A percentile compares a stretch with the other conserved stretches of the same genome.
Evolutionary conservation across 768 basidiomycete genomes (phyloP).

Genomic region (Auriscalpium vulgare): DNA sequence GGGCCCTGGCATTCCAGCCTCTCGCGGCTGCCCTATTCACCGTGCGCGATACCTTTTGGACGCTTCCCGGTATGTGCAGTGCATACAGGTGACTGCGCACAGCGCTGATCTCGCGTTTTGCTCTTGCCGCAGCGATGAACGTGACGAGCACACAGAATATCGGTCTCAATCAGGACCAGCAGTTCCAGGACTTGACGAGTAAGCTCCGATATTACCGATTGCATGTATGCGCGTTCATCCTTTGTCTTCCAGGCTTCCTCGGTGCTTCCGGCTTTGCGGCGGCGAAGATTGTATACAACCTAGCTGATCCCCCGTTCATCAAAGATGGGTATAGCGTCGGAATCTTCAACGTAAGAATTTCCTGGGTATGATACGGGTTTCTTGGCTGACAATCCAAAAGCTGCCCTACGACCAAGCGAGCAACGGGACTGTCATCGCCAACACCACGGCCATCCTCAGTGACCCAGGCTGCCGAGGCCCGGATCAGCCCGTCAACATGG

Average conservation of each 20-base stretch:
- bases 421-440: slow-evolving; percentile 42
- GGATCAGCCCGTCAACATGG: slow-evolving; percentile 31
- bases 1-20: slow-evolving; percentile 43
- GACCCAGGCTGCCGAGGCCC: slow-evolving; percentile 35
- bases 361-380: not conserved
- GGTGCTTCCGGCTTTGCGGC: slow-evolving; percentile 49
- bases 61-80: slow-evolving; percentile 30
- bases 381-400: slow-evolving; percentile 17
- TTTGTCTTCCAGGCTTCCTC: slow-evolving; percentile 32
- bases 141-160: slow-evolving; percentile 31
- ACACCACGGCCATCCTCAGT: slow-evolving; percentile 41
- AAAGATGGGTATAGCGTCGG: slow-evolving; percentile 37
- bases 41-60: slow-evolving; percentile 37
- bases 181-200: slow-evolving; percentile 44
- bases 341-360: slow-evolving; percentile 32
- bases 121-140: slow-evolving; percentile 24
- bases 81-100: not conserved
- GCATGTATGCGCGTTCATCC: not conserved
- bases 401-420: slow-evolving; percentile 26
- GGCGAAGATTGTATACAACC: slow-evolving; percentile 38
- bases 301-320: slow-evolving; percentile 40
- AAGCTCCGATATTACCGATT: slow-evolving; percentile 7
- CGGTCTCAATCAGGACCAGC: slow-evolving; percentile 35
- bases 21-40: slow-evolving; percentile 42
- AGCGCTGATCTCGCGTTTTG: too few relatives aligned